Evolutionary conservation across 2,329 filamentous ascomycete species (phyloP).

Genomic region (Arthrobotrys musiformis): DNA sequence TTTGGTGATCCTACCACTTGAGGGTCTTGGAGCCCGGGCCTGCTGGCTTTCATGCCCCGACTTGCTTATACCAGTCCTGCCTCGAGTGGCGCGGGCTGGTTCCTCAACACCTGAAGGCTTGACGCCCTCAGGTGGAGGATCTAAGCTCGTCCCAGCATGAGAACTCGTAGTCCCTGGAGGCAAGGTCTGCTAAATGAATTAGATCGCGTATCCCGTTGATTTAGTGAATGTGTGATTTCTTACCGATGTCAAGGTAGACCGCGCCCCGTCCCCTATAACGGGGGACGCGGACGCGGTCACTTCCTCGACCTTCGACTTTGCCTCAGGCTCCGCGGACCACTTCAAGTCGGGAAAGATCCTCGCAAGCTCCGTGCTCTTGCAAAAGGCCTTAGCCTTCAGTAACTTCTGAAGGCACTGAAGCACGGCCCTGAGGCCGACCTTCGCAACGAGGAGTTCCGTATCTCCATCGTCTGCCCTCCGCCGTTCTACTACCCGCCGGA

Average conservation of each 20-base stretch:
- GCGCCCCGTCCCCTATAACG: no score
- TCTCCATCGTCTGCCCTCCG: not conserved
- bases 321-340: not conserved
- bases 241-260: no score
- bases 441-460: not conserved
- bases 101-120: not conserved
- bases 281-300: not conserved
- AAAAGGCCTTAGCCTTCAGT: conserved; percentile 21
- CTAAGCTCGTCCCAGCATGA: not conserved
- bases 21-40: not conserved
- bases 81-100: not conserved
- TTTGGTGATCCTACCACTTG: not conserved
- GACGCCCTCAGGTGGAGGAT: not conserved
- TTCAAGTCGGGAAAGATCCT: conserved; percentile 16
- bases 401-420: conserved; percentile 11
- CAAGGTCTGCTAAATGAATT: not conserved
- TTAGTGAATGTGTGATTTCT: no score
- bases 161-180: not conserved
- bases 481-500: not conserved
- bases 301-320: not conserved
- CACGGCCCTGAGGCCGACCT: conserved; percentile 1
- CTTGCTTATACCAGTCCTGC: not conserved
- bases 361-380: conserved; percentile 24
- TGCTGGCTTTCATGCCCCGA: not conserved
- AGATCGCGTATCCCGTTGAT: no score